Evolutionary conservation across 2,329 filamentous ascomycete genomes (phyloP).

Genomic region (Macrophomina pseudophaseolina): DNA sequence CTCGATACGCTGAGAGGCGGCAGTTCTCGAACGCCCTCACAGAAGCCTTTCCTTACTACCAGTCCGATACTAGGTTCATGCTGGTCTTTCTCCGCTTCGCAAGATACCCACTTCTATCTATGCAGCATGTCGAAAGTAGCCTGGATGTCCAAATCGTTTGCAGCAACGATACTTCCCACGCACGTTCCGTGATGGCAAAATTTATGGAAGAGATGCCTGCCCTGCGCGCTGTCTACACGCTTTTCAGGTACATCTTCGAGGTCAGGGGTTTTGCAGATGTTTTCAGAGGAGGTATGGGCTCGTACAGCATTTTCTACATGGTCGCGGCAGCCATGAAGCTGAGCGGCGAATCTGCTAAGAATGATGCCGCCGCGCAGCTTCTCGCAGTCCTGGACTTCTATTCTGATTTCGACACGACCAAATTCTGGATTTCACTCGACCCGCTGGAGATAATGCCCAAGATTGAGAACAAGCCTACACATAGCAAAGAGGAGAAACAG

Average conservation of each 20-base stretch:
- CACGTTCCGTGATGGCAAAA: conserved; percentile 50
- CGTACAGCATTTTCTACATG: conserved; percentile 63
- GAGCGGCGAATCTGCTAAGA: conserved; percentile 39
- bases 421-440: conserved; percentile 56
- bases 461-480: neutral
- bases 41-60: conserved; percentile 7
- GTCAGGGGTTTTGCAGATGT: conserved; percentile 56
- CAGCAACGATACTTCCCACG: conserved; percentile 46
- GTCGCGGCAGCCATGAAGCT: conserved; percentile 60
- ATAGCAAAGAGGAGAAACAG: neutral
- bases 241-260: conserved; percentile 57
- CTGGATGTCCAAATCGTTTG: conserved; percentile 60
- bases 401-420: conserved; percentile 51
- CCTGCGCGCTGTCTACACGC: conserved; percentile 55
- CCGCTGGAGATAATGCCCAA: conserved; percentile 53
- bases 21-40: conserved; percentile 3
- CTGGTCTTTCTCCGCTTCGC: conserved; percentile 29
- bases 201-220: conserved; percentile 57
- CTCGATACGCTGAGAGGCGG: neutral
- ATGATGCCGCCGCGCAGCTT: conserved; percentile 51
- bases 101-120: conserved; percentile 48
- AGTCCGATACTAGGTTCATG: conserved; percentile 30
- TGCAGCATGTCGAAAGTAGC: conserved; percentile 54
- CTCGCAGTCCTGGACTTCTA: conserved; percentile 58
- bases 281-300: conserved; percentile 55